Conservation (phyloP, 306 rosid genomes). For the Begonia peltatifolia region DNA sequence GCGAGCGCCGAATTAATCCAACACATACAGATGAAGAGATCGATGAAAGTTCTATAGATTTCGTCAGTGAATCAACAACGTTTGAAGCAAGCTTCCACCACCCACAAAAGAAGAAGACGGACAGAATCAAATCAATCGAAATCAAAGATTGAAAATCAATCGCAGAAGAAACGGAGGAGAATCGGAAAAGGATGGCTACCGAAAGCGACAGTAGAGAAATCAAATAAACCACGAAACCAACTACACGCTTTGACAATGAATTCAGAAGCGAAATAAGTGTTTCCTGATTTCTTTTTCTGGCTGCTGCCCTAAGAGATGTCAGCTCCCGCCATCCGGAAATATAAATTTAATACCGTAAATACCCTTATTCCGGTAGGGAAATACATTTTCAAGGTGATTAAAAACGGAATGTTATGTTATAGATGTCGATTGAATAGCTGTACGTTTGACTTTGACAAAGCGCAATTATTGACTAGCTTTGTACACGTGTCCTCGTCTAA, state of each 20-base stretch:
- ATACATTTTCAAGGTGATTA: no score
- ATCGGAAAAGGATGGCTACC: neutral
- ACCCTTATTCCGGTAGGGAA: no score
- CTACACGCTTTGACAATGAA: neutral
- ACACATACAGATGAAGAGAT: neutral
- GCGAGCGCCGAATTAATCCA: neutral
- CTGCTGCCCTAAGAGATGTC: no score
- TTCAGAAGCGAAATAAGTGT: neutral
- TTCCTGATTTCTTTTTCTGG: no score
- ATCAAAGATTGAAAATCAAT: neutral
- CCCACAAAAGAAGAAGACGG: neutral
- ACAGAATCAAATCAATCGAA: neutral
- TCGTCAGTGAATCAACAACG: neutral
- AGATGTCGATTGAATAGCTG: no score
- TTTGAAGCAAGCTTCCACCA: neutral
- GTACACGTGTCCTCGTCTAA: no score
- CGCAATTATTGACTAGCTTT: no score
- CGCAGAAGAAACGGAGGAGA: neutral
- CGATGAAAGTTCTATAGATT: neutral
- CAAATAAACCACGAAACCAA: neutral
- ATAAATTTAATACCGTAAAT: no score
- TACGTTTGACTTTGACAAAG: no score
- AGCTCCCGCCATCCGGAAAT: no score
- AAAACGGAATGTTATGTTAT: no score
- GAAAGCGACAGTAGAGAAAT: neutral